Base-by-base conservation (phyloP, 768 basidiomycete species). In the Vararia minispora region DNA sequence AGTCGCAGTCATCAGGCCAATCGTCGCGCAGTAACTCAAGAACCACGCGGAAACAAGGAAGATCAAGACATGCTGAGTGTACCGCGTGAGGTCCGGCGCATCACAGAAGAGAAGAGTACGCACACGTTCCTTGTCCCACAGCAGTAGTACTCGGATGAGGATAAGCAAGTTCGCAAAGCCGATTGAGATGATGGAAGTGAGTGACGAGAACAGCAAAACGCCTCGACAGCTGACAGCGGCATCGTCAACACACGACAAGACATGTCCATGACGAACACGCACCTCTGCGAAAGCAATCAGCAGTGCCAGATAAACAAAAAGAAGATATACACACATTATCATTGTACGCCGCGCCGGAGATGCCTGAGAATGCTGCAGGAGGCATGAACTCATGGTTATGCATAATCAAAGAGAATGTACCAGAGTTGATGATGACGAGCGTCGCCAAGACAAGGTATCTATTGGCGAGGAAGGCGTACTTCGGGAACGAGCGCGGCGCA, bases 391-490 rank as follows among this genome's bases (percentile, higher is more conserved):
- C n/a, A n/a, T n/a, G n/a, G n/a, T n/a, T n/a, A n/a, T n/a, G n/a
- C n/a, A n/a, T n/a, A n/a, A n/a, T n/a, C n/a, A n/a, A n/a, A n/a
- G n/a, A n/a, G n/a, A n/a, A n/a, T n/a, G n/a, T n/a, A n/a, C n/a
- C n/a, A n/a, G n/a, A n/a, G n/a, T n/a, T n/a, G n/a, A n/a, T n/a
- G n/a, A n/a, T n/a, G n/a, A n/a, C n/a, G n/a, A n/a, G n/a, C n/a
- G n/a, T n/a, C n/a, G 25, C 39, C 20, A 60, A 54, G 0, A 66
- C 58, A 1, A 52, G 20, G 44, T 71, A 71, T 2, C 65, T 58
- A 40, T 66, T 57, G 6, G 61, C 24, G 20, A 71, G 49, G 47
- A 65, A 68, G 2, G 61, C 47, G 29, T 60, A 41, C 36, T 68
- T 71, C 1, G 58, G 53, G 17, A 58, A 51, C 0, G 60, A 61